Evolutionary conservation across 306 rosid species (phyloP).

Genomic region (Castanea crenata): DNA sequence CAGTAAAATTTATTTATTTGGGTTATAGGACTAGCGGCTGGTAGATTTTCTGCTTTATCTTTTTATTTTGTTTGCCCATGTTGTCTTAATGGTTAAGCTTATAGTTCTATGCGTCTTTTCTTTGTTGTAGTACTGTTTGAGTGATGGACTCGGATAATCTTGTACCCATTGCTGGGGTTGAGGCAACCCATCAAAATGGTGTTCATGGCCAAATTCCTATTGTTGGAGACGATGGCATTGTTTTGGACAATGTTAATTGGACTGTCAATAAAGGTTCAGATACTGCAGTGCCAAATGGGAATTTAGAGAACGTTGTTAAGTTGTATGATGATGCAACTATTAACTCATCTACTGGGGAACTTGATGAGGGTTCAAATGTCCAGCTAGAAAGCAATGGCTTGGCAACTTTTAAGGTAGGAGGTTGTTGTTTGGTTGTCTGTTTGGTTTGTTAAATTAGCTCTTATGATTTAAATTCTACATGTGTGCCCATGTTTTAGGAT

Average conservation of each 20-base stretch:
- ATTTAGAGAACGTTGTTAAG: conserved; percentile 31
- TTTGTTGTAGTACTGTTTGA: conserved; percentile 42
- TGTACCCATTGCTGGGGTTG: conserved; percentile 45
- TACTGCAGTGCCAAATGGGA: conserved; percentile 43
- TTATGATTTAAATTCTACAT: conserved; percentile 23
- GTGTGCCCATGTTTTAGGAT: conserved; percentile 39
- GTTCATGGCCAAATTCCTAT: conserved; percentile 30
- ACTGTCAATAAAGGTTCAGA: conserved; percentile 22
- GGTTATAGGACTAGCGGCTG: neutral
- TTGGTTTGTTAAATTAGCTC: neutral
- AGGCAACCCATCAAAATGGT: conserved; percentile 60
- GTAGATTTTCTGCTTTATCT: neutral
- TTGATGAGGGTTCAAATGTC: conserved; percentile 43
- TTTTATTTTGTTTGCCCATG: neutral
- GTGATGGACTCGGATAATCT: conserved; percentile 62
- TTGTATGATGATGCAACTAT: conserved; percentile 35
- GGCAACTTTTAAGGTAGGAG: conserved; percentile 51
- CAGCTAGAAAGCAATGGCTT: conserved; percentile 35
- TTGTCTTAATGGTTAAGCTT: neutral
- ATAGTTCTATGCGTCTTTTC: conserved; percentile 8
- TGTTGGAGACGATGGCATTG: conserved; percentile 34
- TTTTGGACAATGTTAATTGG: conserved; percentile 29
- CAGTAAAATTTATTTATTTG: neutral
- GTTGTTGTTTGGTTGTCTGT: conserved; percentile 2
- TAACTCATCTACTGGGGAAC: conserved; percentile 38